Base-by-base conservation (phyloP, 306 rosid species). In the Rosa lucieae region DNA sequence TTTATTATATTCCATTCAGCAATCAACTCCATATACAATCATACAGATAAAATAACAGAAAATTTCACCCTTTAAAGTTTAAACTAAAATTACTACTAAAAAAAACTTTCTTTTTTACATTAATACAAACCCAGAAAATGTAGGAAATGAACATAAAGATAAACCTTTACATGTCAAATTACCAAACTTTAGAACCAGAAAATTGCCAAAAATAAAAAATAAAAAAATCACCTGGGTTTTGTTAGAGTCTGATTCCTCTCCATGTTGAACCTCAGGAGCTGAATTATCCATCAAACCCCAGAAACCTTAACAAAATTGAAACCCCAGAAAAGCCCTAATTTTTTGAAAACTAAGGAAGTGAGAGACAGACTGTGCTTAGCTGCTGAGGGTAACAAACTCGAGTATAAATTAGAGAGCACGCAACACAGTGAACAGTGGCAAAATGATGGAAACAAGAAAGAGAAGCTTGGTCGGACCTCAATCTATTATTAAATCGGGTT, bases 201-300 rank as follows among this genome's bases (percentile, higher is more conserved):
- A 40, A 47, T 61, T 26, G 61, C 8, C 14, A 59, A 10, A 59
- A 9, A 56, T 0, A n/a, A 58, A 4, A 0, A 3, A 1, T 1
- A 11, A 47, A n/a, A 72, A 39, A 59, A 23, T 82, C 84, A 88
- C 92, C 91, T 84, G 83, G 49, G 55, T 8, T 44, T 67, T 73
- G 32, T 52, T 74, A 65, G 85, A 53, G 26, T 83, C 68, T 46
- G 76, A 82, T 73, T 78, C 85, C 75, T 52, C 84, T 20, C 61
- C 74, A 67, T 26, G 79, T 76, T 53, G 84, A 76, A 85, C 85
- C 75, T 84, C 80, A 65, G 77, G 37, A 68, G 48, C 87, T 73
- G 82, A 82, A 74, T 42, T 83, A 66, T 86, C 92, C 94, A 88
- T 89, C 61, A 80, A 70, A 84, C 8, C 71, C 67, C 68, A 43